A percentile compares a stretch with the other conserved stretches of the same genome.
Evolutionary conservation across 225 moss, liverwort and hornwort genomes (phyloP).

Genomic region (Polytrichum commune): DNA sequence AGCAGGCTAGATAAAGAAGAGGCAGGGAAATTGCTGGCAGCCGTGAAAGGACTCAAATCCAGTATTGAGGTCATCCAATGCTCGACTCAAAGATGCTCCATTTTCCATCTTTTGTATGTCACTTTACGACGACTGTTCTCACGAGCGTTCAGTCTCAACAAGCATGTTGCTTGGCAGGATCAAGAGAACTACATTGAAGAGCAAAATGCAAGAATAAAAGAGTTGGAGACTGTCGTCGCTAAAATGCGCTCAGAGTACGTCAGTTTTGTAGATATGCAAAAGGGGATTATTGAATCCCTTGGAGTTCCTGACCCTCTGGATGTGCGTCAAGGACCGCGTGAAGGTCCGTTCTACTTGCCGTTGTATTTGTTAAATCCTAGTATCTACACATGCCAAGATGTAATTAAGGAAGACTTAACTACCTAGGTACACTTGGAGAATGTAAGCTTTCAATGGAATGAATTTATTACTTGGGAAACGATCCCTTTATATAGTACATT

Average conservation of each 20-base stretch:
- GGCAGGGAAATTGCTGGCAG: conserved; percentile 9
- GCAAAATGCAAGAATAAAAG: conserved; percentile 3
- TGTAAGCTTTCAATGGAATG: no score
- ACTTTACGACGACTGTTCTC: no score
- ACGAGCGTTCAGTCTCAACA: no score
- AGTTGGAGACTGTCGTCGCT: not conserved
- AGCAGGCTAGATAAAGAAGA: conserved; percentile 9
- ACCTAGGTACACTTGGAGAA: no score
- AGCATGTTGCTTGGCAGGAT: no score
- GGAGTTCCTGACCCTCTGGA: conserved; percentile 1
- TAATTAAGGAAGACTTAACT: no score
- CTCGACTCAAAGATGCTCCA: no score
- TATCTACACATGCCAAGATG: no score
- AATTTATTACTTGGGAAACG: no score
- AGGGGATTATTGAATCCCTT: conserved; percentile 7
- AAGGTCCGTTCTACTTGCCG: not conserved
- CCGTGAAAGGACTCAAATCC: conserved; percentile 7
- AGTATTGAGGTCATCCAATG: not conserved
- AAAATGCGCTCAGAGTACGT: not conserved
- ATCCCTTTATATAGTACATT: no score
- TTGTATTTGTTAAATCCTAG: no score
- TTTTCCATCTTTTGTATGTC: no score
- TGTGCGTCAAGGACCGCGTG: not conserved
- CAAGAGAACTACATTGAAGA: not conserved
- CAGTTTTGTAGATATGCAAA: not conserved